Percentiles rank a stretch among this genome's conserved stretches.
These are phyloP conservation scores for Xylariaceae sp. DNA, from an alignment of 2,329 filamentous ascomycete genomes.

Conservation along the genomic window DNA sequence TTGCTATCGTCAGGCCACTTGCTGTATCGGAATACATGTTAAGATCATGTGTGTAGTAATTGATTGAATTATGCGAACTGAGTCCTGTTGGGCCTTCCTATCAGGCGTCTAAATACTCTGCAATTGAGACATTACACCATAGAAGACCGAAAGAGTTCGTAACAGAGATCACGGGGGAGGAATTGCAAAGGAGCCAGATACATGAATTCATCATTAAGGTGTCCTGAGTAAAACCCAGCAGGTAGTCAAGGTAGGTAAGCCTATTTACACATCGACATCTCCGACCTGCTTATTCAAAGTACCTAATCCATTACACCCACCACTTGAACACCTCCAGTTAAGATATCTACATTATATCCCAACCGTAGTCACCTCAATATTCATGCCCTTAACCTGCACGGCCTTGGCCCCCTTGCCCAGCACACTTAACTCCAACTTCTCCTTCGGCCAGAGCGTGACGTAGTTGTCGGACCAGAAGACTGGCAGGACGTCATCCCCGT, in stretches of 20 bases:
- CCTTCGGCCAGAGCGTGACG: conserved; percentile 53
- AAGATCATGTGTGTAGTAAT: no score
- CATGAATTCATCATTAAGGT: not conserved
- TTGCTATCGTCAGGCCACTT: no score
- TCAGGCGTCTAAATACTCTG: no score
- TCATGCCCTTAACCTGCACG: conserved; percentile 30
- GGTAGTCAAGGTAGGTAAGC: not conserved
- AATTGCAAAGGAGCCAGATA: not conserved
- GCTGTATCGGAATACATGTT: no score
- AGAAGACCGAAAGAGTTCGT: no score
- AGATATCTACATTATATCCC: not conserved
- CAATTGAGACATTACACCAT: no score
- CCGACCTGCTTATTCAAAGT: not conserved
- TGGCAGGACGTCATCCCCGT: conserved; percentile 43
- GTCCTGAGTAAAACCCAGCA: no score
- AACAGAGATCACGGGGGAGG: no score
- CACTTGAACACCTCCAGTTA: no score
- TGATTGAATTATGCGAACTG: no score
- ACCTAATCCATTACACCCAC: not conserved
- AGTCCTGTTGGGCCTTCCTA: no score
- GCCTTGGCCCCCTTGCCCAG: conserved; percentile 22
- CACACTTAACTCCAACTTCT: conserved; percentile 42
- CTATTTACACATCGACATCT: not conserved
- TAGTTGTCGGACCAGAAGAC: conserved; percentile 60
- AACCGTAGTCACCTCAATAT: conserved; percentile 17